Conservation (phyloP, 1,284 basidiomycete genomes). For the Pisolithus thermaeus region DNA sequence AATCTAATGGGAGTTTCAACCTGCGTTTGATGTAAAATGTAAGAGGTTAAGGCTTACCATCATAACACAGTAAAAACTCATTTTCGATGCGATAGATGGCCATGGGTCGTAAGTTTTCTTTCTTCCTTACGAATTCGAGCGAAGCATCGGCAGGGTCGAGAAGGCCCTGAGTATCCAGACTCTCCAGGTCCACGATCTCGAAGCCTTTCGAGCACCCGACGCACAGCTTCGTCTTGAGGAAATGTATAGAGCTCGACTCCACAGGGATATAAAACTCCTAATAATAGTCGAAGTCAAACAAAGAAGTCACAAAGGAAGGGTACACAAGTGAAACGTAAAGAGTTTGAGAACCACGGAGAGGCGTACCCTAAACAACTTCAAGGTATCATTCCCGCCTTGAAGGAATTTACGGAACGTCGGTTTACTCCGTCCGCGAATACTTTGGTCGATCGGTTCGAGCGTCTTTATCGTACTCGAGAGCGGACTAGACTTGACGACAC, state of each 20-base stretch:
- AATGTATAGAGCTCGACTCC: conserved; percentile 95
- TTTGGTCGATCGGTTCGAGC: conserved; percentile 93
- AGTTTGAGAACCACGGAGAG: not conserved
- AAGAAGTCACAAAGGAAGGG: no score
- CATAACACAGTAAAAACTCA: conserved; percentile 97
- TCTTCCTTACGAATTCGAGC: conserved; percentile 90
- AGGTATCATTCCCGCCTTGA: conserved; percentile 91
- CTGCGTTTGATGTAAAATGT: not conserved
- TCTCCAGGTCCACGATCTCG: conserved; percentile 98
- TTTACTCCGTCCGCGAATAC: conserved; percentile 77
- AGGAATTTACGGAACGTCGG: conserved; percentile 92
- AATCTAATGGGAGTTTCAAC: conserved; percentile 53
- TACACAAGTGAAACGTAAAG: not conserved
- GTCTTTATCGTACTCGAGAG: conserved; percentile 97
- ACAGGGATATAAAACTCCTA: conserved; percentile 99
- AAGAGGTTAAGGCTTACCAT: conserved; percentile 52
- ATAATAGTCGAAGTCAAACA: not conserved
- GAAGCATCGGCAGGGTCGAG: conserved; percentile 90
- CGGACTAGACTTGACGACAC: conserved; percentile 94
- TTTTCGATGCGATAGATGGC: conserved; percentile 97
- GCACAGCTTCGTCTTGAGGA: conserved; percentile 96
- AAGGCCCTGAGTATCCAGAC: conserved; percentile 93
- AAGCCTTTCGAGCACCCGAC: conserved; percentile 99
- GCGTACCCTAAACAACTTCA: conserved; percentile 87
- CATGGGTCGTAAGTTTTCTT: conserved; percentile 88